These are phyloP conservation scores for Sugiyamaella castrensis DNA, from an alignment of 1,139 yeast genomes.

Conservation along the genomic window DNA sequence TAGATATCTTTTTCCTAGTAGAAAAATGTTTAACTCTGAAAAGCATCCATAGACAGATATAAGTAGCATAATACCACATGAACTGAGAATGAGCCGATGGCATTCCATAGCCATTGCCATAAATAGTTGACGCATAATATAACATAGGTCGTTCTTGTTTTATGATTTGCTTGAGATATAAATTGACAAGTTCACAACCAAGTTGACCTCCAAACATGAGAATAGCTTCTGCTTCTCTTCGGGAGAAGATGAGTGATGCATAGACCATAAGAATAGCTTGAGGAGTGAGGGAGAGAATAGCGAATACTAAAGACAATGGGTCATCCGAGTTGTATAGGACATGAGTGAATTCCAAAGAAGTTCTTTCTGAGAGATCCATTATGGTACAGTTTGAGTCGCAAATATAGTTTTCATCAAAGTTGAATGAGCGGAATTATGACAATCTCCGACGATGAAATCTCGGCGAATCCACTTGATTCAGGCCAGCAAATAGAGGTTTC, in stretches of 20 bases:
- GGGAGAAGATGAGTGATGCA: constrained; percentile 74
- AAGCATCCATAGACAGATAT: constrained; percentile 51
- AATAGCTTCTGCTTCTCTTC: constrained; percentile 84
- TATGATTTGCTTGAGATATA: constrained; percentile 58
- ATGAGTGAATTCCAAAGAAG: constrained; percentile 49
- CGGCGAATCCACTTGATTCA: too few species aligned
- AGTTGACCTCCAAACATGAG: constrained; percentile 85
- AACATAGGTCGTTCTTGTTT: constrained; percentile 72
- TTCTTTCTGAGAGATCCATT: constrained; percentile 1
- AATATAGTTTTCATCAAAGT: too few species aligned
- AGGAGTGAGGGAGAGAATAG: constrained; percentile 79
- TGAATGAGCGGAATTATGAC: too few species aligned
- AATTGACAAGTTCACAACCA: constrained; percentile 68
- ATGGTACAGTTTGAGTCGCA: too few species aligned
- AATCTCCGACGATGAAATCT: too few species aligned
- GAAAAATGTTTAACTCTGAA: constrained; percentile 43
- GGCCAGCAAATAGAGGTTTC: too few species aligned
- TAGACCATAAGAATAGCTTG: constrained; percentile 75
- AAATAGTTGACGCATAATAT: constrained; percentile 5
- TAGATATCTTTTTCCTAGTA: constrained; percentile 29
- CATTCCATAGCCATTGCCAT: constrained; percentile 76
- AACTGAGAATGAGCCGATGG: constrained; percentile 97
- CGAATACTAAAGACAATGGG: constrained; percentile 56
- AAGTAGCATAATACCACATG: constrained; percentile 79
- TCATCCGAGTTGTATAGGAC: constrained; percentile 74